Base-by-base conservation (phyloP, 75 land plant genomes). In the Chamaecyparis obtusa region DNA sequence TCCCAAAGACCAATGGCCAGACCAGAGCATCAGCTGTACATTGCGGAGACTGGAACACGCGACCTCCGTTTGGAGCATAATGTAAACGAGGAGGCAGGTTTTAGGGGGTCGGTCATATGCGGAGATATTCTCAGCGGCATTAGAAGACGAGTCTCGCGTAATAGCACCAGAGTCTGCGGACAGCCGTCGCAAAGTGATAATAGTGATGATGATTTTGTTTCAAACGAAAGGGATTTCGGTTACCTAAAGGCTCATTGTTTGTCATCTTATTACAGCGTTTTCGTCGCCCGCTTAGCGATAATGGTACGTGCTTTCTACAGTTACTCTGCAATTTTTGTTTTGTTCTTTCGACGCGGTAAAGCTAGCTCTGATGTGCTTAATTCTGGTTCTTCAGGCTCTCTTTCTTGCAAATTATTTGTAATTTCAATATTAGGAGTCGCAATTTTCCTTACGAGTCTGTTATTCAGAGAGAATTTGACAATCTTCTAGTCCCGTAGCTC, bases 211-310 rank as follows among this genome's bases (percentile, higher is more conserved):
- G 55, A 51, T 51, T 51, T 51, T 51, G 85, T 14, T 74, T 30
- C 36, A 3, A 71, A 24, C 7, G 85, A 30, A 17, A 36, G 56
- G 10, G 14, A 54, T 43, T 69, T 88, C 10, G 80, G 49, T 5
- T 48, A 69, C 83, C 83, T 86, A 79, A 90, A 86, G 39, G 49
- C 87, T 85, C 87, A 30, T 35, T 92, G 95, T 85, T 86, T 94
- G 24, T 88, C 95, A 6, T 94, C 93, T 5, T 92, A 92, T 86
- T 95, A 95, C 91, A 95, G 93, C 83, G 91, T 96, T 85, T 96
- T 96, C 64, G 95, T 92, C 36, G 97, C 92, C 74, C 96, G 97
- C 27, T 92, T 96, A 37, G 94, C 96, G 13, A 96, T 96, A 84
- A 96, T 96, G 97, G 96, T 95, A 83, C 17, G 90, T 84, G 9